These are phyloP conservation scores for Microcyclosporella mali DNA, from an alignment of 2,329 filamentous ascomycete species.

Conservation along the genomic window DNA sequence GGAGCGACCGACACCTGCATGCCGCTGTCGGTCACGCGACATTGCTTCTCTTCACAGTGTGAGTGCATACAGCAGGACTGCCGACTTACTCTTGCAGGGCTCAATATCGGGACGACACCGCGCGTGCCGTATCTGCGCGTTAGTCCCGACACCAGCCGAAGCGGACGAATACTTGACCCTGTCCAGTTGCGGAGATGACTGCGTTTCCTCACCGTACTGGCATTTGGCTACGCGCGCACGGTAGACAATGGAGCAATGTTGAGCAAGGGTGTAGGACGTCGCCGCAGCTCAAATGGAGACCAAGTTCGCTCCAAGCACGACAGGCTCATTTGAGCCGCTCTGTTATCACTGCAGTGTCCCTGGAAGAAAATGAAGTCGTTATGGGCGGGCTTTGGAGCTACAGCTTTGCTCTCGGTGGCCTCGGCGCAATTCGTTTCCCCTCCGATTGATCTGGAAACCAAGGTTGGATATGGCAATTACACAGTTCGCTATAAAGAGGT, in stretches of 20 bases:
- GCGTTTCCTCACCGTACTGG: not conserved
- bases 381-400: not conserved
- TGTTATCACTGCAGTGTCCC: not conserved
- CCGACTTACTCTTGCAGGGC: not conserved
- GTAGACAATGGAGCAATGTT: not conserved
- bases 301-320: not conserved
- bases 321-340: not conserved
- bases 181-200: constrained; percentile 8
- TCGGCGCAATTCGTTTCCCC: constrained; percentile 39
- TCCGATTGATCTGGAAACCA: constrained; percentile 39
- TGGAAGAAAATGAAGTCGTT: not conserved
- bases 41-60: not conserved
- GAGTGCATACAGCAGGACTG: not conserved
- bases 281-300: not conserved
- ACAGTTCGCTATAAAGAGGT: constrained; percentile 56
- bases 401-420: not conserved
- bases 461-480: constrained; percentile 40
- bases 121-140: constrained; percentile 4
- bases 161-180: constrained; percentile 9
- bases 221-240: not conserved
- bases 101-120: not conserved
- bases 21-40: too few species aligned
- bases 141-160: constrained; percentile 4
- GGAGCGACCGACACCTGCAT: too few species aligned
- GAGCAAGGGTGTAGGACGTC: too few species aligned